Percentiles rank a stretch among this genome's conserved stretches.
Evolutionary conservation across 208 protist species (phyloP).

Genomic region (Wallacemonas sp.): DNA sequence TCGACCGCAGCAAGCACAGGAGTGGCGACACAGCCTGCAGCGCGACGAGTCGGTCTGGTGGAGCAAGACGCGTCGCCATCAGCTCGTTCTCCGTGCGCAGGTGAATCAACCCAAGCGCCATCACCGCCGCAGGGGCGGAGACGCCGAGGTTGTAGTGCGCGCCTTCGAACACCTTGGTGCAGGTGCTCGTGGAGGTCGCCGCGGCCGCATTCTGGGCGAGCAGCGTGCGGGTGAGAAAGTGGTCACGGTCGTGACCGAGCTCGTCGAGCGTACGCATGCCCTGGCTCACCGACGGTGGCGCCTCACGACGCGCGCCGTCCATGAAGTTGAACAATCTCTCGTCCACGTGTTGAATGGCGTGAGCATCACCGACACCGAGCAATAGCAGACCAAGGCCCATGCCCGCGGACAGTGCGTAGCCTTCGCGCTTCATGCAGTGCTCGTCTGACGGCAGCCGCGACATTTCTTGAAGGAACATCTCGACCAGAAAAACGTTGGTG

Average conservation of each 20-base stretch:
- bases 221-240: slow-evolving; percentile 63
- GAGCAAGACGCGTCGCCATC: slow-evolving; percentile 47
- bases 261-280: slow-evolving; percentile 57
- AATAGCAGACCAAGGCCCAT: slow-evolving; percentile 79
- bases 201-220: slow-evolving; percentile 43
- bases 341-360: slow-evolving; percentile 50
- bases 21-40: slow-evolving; percentile 70
- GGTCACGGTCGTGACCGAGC: slow-evolving; percentile 37
- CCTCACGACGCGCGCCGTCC: slow-evolving; percentile 52
- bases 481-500: slow-evolving; percentile 70
- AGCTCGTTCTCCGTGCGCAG: slow-evolving; percentile 55
- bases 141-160: slow-evolving; percentile 74
- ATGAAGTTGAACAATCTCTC: slow-evolving; percentile 71
- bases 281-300: slow-evolving; percentile 42
- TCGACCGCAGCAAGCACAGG: slow-evolving; percentile 72
- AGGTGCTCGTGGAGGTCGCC: slow-evolving; percentile 32
- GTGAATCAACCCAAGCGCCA: slow-evolving; percentile 79
- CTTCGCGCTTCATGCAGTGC: slow-evolving; percentile 78
- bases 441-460: slow-evolving; percentile 84
- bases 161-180: slow-evolving; percentile 75
- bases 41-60: slow-evolving; percentile 46
- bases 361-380: slow-evolving; percentile 55
- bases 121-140: slow-evolving; percentile 58
- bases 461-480: slow-evolving; percentile 83
- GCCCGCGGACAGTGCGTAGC: slow-evolving; percentile 72